Base-by-base conservation (phyloP, 2,329 filamentous ascomycete genomes). In the Hymenoscyphus albidus region DNA sequence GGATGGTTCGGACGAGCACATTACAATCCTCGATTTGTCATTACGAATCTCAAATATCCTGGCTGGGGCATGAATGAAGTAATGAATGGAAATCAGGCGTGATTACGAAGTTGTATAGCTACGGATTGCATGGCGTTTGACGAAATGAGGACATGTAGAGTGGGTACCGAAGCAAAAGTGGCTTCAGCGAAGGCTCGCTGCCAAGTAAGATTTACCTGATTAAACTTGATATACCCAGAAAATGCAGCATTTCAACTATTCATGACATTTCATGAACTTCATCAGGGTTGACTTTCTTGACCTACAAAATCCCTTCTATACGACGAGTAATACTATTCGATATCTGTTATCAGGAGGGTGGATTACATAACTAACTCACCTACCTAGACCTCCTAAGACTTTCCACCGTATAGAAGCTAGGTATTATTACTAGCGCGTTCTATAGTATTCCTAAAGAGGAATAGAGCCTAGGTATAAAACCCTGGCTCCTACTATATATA, bases 1-100 rank as follows among this genome's bases (percentile, higher is more conserved):
- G 5, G 96, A 99, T 77, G 95, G 95, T 9, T 90, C 93, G 2
- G 95, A 99, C 74, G 95, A 99, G 79, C 94, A 99, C 76, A 80
- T 99, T 31, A 92, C 91, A 0, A 90, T 98, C 65, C 80, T 99
- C 39, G 94, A 99, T 76, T 76, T 98, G 69, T 84, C 90, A 6
- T 81, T 98, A 74, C 88, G 91, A 73, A 90, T 97, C 79, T 91
- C 91, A 0, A 85, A 85, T 38, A 87, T 95, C 64, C 75, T 96
- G 75, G 68, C 70, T 60, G 71, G 70, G 32, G 67, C 69, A 64
- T 71, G 44, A 48, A 42, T 38, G 58, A 59, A 54, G 18, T 12
- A 27, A 54, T 54, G 48, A 54, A 22, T 51, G 57, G 32, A 7
- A 16, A 40, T 59, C 3, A 22, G 58, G 31, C 14, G 18, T 2